phyloP scores from a whole-genome alignment of 805 yeast species.

The Cyberlindnera subsufficiens region DNA sequence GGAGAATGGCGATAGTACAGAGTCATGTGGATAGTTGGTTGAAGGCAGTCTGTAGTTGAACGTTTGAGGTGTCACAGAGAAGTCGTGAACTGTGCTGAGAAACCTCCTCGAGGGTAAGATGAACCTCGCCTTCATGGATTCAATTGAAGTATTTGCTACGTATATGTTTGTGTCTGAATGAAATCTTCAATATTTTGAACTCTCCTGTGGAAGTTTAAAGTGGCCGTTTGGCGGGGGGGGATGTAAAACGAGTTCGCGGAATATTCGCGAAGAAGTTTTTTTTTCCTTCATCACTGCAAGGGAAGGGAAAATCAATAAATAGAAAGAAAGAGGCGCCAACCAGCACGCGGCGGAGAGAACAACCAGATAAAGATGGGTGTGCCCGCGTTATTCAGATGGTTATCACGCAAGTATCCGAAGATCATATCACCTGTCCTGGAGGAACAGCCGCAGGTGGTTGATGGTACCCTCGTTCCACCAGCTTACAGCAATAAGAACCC shows the following conservation, averaged over 20 bases:
- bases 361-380: conserved; percentile 63
- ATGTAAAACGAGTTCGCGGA: no score
- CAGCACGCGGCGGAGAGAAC: no score
- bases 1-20: conserved; percentile 6
- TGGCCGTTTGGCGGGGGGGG: no score
- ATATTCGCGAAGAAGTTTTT: no score
- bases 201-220: no score
- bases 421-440: conserved; percentile 87
- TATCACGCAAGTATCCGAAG: conserved; percentile 88
- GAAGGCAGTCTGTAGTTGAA: conserved; percentile 19
- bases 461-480: conserved; percentile 59
- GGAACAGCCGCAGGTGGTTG: conserved; percentile 52
- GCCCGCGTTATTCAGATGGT: conserved; percentile 96
- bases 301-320: no score
- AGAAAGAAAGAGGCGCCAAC: no score
- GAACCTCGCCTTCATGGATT: not conserved
- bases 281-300: no score
- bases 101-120: not conserved
- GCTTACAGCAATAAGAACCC: conserved; percentile 76
- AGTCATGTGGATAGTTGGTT: conserved; percentile 8
- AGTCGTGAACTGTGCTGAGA: conserved; percentile 10
- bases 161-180: no score
- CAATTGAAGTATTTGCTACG: no score
- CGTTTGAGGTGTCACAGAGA: conserved; percentile 17
- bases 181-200: no score